Percentiles rank a stretch among this genome's conserved stretches.
Conservation (phyloP, 495 filamentous ascomycete species). For the Xylaria acuta region DNA sequence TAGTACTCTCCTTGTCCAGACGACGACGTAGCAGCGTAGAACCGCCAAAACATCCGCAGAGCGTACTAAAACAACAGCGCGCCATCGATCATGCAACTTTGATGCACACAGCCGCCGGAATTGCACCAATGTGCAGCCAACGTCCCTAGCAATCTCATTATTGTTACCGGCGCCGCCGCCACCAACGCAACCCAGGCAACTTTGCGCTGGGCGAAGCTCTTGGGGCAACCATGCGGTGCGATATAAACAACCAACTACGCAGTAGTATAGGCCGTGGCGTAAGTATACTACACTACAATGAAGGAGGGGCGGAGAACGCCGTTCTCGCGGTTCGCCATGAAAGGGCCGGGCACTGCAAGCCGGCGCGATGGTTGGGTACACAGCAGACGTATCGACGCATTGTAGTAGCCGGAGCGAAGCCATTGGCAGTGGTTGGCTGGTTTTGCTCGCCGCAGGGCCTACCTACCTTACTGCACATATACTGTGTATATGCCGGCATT, state of each 20-base stretch:
- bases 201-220: slow-evolving; percentile 2
- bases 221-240: slow-evolving; percentile 12
- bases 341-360: slow-evolving; percentile 4
- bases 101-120: slow-evolving; percentile 23
- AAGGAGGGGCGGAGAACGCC: slow-evolving; percentile 18
- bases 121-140: slow-evolving; percentile 4
- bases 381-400: slow-evolving; percentile 19
- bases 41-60: slow-evolving; percentile 2
- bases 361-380: slow-evolving; percentile 15
- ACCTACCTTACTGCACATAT: background rate
- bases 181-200: background rate
- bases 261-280: background rate
- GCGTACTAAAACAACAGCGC: slow-evolving; percentile 17
- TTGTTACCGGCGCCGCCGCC: background rate
- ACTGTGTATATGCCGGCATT: background rate
- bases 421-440: slow-evolving; percentile 10
- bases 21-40: background rate
- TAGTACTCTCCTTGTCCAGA: background rate
- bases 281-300: too few species aligned
- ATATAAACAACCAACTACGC: background rate
- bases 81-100: slow-evolving; percentile 19
- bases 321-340: slow-evolving; percentile 17
- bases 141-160: slow-evolving; percentile 1
- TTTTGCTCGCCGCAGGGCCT: background rate
- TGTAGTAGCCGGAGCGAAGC: background rate